These are phyloP conservation scores for Musa balbisiana DNA, from an alignment of 202 grass and related monocot genomes.

Conservation along the genomic window DNA sequence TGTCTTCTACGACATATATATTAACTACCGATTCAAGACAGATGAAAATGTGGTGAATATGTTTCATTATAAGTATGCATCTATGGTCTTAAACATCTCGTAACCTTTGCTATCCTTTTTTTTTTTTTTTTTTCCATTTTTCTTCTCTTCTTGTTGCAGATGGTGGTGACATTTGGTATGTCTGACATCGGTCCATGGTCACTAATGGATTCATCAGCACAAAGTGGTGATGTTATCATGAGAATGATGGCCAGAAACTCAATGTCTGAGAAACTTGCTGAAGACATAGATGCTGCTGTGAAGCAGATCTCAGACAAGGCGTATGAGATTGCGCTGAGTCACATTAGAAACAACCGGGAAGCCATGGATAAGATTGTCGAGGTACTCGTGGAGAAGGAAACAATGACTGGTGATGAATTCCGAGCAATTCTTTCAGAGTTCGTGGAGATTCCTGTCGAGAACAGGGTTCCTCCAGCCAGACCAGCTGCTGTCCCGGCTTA, in stretches of 20 bases:
- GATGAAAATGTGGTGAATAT: too few relatives aligned
- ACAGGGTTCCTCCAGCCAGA: conserved; percentile 8
- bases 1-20: too few relatives aligned
- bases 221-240: conserved; percentile 17
- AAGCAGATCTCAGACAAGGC: conserved; percentile 19
- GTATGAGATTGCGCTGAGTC: conserved; percentile 16
- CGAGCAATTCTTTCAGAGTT: conserved; percentile 24
- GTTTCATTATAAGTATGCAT: not conserved
- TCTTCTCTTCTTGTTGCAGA: not conserved
- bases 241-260: conserved; percentile 31
- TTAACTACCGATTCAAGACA: too few relatives aligned
- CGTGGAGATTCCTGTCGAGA: conserved; percentile 12
- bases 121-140: not conserved
- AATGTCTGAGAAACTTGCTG: conserved; percentile 24
- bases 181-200: conserved; percentile 23
- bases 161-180: conserved; percentile 22
- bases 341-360: conserved; percentile 21
- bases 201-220: conserved; percentile 11
- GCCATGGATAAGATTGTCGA: conserved; percentile 24
- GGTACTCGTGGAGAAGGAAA: conserved; percentile 12
- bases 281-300: conserved; percentile 19
- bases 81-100: not conserved
- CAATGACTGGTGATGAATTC: conserved; percentile 18
- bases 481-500: conserved; percentile 6
- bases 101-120: too few relatives aligned